Percentiles rank a stretch among this genome's conserved stretches.
These are phyloP conservation scores for Cubamyces lactineus DNA, from an alignment of 768 basidiomycete genomes.

Conservation along the genomic window DNA sequence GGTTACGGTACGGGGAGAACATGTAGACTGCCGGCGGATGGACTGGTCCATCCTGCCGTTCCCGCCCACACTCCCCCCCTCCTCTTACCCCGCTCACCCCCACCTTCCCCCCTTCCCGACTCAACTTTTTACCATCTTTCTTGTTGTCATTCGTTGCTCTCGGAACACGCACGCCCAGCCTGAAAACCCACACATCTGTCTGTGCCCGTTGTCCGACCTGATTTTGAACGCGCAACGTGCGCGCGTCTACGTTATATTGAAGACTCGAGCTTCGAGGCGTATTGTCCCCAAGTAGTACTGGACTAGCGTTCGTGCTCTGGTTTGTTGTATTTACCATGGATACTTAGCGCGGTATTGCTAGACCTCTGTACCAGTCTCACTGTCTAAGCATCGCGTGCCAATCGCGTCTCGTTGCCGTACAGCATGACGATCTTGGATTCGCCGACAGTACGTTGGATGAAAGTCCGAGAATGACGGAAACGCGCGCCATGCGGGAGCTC, in stretches of 20 bases:
- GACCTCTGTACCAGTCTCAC: not conserved
- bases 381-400: no score
- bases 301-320: not conserved
- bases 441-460: no score
- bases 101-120: conserved; percentile 7
- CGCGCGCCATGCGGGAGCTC: not conserved
- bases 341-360: not conserved
- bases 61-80: conserved; percentile 21
- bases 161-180: conserved; percentile 28
- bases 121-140: conserved; percentile 16
- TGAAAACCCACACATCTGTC: conserved; percentile 3
- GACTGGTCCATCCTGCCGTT: conserved; percentile 31
- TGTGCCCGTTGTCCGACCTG: not conserved
- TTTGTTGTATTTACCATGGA: conserved; percentile 23
- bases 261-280: not conserved
- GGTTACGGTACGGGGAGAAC: conserved; percentile 28
- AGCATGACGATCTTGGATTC: no score
- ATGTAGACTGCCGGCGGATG: conserved; percentile 28
- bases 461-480: not conserved
- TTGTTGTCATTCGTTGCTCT: conserved; percentile 28
- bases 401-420: no score
- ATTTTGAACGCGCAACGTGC: not conserved
- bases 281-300: not conserved
- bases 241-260: not conserved
- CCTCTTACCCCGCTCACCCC: conserved; percentile 3